Percentiles rank a stretch among this genome's conserved stretches.
Evolutionary conservation across 805 yeast genomes (phyloP).

Genomic region (Ogataea allantospora): DNA sequence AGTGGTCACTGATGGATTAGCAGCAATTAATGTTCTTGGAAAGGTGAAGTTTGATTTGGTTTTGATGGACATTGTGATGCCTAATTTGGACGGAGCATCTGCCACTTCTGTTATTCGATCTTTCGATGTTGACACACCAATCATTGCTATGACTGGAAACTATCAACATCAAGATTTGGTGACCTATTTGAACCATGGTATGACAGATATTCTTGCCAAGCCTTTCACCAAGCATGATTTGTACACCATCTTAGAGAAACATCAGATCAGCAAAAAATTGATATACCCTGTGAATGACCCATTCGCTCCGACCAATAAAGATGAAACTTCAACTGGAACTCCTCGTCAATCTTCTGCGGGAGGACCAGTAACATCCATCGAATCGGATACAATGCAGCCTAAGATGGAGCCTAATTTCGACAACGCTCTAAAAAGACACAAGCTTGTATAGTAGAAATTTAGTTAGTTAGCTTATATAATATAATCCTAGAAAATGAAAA

Average conservation of each 20-base stretch:
- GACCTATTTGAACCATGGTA: conserved; percentile 80
- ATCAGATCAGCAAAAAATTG: conserved; percentile 47
- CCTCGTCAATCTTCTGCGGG: conserved; percentile 1
- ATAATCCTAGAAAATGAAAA: conserved; percentile 1
- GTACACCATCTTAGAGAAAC: conserved; percentile 73
- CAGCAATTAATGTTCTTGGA: conserved; percentile 77
- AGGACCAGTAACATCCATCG: conserved; percentile 2
- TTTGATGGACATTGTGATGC: conserved; percentile 87
- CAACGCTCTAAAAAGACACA: conserved; percentile 15
- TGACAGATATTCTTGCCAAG: conserved; percentile 89
- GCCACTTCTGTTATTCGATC: conserved; percentile 87
- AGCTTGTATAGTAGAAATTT: conserved; percentile 5
- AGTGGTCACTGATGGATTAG: conserved; percentile 87
- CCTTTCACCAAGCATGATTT: conserved; percentile 90
- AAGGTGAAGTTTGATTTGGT: conserved; percentile 72
- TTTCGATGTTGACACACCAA: conserved; percentile 82
- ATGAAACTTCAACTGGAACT: conserved; percentile 1
- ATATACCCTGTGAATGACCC: conserved; percentile 26
- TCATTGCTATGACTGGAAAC: conserved; percentile 92
- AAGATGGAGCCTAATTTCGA: conserved; percentile 4
- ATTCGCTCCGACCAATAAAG: conserved; percentile 17
- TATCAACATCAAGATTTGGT: conserved; percentile 79
- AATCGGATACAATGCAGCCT: background rate
- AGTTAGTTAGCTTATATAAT: background rate
- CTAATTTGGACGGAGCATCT: conserved; percentile 82